Base-by-base conservation (phyloP, 2,329 filamentous ascomycete genomes). In the Venturiaceae sp. region DNA sequence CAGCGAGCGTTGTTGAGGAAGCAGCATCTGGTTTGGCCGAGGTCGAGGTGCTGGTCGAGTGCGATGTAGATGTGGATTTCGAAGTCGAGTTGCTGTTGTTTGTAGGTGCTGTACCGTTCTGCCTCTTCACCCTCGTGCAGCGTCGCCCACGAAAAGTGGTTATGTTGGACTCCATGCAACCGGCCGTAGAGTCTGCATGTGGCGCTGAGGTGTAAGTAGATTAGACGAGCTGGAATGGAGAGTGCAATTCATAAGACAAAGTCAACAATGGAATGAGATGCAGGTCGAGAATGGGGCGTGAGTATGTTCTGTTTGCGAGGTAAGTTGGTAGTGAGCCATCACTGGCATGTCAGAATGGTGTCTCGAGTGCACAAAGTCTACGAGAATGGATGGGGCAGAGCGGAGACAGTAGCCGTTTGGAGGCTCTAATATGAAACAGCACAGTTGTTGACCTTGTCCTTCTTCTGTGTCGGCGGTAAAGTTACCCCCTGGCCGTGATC, bases 151-250 rank as follows among this genome's bases (percentile, higher is more conserved):
- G 50, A 30, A 58, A 53, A 13, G 46, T 30, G 32, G 47, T 54
- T 4, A 58, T n/a, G 36, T 58, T 58, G 11, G 54, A 46, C n/a
- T 39, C 54, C 54, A 56, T 56, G 36, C 54, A 56, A 56, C 16
- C 54, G 54, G 14, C 36, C 36, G 53, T 33, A 5, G 28, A 32
- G 36, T 41, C 34, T 21, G 54, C 54, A 56, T 56, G 54, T 56
- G 19, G 54, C 21, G 36, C 36, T 28, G 23, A 9, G 14, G 16
- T 3, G 28, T 32, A 21, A n/a, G 16, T 46, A 30, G 36, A 30
- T 16, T 21, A 28, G 3, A 46, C n/a, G n/a, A n/a, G n/a, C n/a
- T n/a, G 54, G 54, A 56, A 56, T 13, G 52, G n/a, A 32, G 36
- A 21, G 11, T 5, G 54, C 30, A 6, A 28, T 8, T 33, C 36